Evolutionary conservation across 148 eudicot species (phyloP), one percentile per base, ranked within the genome.

Genomic region (Vaccinium myrtillus): DNA sequence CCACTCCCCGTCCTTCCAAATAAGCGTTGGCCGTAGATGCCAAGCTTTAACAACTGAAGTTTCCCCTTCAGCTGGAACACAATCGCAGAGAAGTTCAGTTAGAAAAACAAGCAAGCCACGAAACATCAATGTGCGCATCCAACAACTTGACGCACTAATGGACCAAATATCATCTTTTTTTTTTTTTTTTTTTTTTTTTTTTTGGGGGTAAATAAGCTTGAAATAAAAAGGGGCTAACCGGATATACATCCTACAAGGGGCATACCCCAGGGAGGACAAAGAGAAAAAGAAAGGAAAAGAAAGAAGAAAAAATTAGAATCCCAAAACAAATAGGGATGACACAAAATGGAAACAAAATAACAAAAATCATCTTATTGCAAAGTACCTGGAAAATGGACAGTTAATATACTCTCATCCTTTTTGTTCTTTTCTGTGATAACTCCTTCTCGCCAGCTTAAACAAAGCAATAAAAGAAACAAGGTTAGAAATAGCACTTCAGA

Each of bases 401-500:
- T 90, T n/a, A 94, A 85, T 80, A 94, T 84, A n/a, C 94, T 91
- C 83, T 86, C 92, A 83, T 97, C 99, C 61, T 90, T 91, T 77
- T 83, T 92, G 85, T 90, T 90, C 89, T 91, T 94, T 85, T 94
- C 98, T 55, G 91, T 86, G 58, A 97, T 84, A 73, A 95, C 87
- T 86, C 98, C 99, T 85, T 97, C 99, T 83, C 96, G 87, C 98
- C 98, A 97, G 90, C 99, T 97, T 89, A 75, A 86, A 87, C 79
- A 86, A 84, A 86, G 78, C 79, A 87, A 53, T 12, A 83, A 77
- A 32, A 69, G 0, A 83, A 39, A 36, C 25, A 74, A 59, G 58
- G 27, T 65, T 50, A 81, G 46, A 67, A 30, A 49, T 30, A 59
- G 48, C 18, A 81, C 19, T 71, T 14, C 46, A 14, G 46, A 67